Conservation (phyloP, 768 basidiomycete genomes). For the Lactarius psammicola region DNA sequence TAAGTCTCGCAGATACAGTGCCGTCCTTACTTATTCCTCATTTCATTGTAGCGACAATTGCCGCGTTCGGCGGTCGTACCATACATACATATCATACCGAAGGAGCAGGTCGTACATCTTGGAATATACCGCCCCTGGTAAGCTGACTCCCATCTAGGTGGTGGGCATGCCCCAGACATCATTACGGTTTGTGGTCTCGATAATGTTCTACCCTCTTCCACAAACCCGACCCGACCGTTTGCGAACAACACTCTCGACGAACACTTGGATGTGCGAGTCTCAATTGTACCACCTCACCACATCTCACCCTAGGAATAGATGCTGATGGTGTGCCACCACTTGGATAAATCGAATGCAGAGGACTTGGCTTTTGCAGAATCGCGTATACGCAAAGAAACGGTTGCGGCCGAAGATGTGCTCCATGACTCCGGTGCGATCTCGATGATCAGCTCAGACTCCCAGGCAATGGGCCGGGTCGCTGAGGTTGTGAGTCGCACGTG, state of each 20-base stretch:
- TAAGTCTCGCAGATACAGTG: conserved; percentile 37
- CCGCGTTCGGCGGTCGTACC: conserved; percentile 83
- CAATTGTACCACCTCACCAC: conserved; percentile 4
- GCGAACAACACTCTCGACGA: conserved; percentile 91
- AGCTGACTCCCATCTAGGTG: conserved; percentile 47
- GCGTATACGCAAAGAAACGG: conserved; percentile 92
- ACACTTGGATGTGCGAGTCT: conserved; percentile 80
- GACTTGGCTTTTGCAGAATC: conserved; percentile 96
- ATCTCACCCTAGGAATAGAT: conserved; percentile 53
- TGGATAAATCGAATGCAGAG: conserved; percentile 87
- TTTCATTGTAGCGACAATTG: conserved; percentile 67
- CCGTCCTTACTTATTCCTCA: neutral
- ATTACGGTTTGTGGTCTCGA: conserved; percentile 90
- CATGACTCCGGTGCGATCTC: conserved; percentile 93
- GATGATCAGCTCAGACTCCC: conserved; percentile 95
- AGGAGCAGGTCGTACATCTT: conserved; percentile 67
- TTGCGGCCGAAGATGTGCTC: conserved; percentile 95
- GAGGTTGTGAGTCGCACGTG: conserved; percentile 92
- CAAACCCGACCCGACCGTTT: conserved; percentile 94
- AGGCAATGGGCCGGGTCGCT: conserved; percentile 98
- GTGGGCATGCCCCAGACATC: conserved; percentile 97
- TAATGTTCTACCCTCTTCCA: conserved; percentile 94
- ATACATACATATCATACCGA: conserved; percentile 98
- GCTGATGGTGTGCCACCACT: conserved; percentile 99
- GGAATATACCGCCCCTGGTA: neutral